Conservation (phyloP, 495 filamentous ascomycete genomes). For the Darksidea phi region DNA sequence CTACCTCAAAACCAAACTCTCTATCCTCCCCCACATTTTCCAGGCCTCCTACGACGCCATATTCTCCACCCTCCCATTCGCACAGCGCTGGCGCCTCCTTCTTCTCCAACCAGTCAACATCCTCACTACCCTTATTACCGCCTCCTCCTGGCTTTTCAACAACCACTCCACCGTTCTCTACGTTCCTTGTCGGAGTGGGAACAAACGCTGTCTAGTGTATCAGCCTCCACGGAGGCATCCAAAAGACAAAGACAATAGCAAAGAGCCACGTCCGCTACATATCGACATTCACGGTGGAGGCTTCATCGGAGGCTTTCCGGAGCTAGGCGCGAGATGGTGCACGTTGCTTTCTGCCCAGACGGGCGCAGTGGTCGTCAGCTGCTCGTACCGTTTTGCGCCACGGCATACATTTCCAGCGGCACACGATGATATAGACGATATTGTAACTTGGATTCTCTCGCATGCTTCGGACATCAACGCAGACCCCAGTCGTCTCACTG, state of each 20-base stretch:
- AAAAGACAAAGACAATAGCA: not conserved
- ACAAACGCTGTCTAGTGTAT: slow-evolving; percentile 22
- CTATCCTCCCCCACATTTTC: slow-evolving; percentile 18
- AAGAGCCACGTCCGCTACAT: slow-evolving; percentile 37
- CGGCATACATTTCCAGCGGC: slow-evolving; percentile 29
- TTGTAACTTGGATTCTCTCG: slow-evolving; percentile 32
- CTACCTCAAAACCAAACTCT: slow-evolving; percentile 13
- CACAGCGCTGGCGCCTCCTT: slow-evolving; percentile 31
- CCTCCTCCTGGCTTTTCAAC: slow-evolving; percentile 12
- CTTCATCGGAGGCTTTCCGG: slow-evolving; percentile 43
- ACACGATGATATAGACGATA: slow-evolving; percentile 36
- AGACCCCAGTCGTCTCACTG: slow-evolving; percentile 36
- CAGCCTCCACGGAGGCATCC: slow-evolving; percentile 8
- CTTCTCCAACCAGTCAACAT: slow-evolving; percentile 19
- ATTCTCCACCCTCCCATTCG: slow-evolving; percentile 21
- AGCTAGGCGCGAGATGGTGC: slow-evolving; percentile 37
- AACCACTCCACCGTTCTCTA: slow-evolving; percentile 13
- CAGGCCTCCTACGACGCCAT: slow-evolving; percentile 19
- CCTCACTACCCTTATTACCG: slow-evolving; percentile 12
- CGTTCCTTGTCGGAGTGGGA: slow-evolving; percentile 12
- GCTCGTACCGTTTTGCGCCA: slow-evolving; percentile 19
- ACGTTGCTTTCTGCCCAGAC: slow-evolving; percentile 32
- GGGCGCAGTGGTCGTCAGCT: slow-evolving; percentile 41
- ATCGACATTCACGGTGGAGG: slow-evolving; percentile 43
- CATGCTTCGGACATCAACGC: slow-evolving; percentile 36